These are phyloP conservation scores for Fusarium subglutinans DNA, from an alignment of 2,329 filamentous ascomycete genomes.

Conservation along the genomic window DNA sequence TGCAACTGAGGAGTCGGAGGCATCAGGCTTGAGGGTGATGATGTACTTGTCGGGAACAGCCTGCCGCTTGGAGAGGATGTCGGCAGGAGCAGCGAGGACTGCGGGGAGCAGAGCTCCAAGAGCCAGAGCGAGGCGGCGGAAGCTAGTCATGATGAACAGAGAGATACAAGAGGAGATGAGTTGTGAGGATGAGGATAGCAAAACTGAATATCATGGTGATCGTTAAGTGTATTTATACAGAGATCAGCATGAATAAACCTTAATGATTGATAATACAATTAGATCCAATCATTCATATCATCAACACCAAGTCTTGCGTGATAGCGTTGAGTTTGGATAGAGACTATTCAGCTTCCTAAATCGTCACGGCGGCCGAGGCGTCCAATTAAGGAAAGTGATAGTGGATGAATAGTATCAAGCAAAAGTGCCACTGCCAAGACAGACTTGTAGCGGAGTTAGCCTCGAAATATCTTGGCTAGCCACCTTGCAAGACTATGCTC, in stretches of 20 bases:
- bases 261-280: neutral
- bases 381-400: constrained; percentile 41
- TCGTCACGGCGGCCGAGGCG: constrained; percentile 23
- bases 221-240: constrained; percentile 30
- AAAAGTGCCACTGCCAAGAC: constrained; percentile 31
- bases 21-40: constrained; percentile 66
- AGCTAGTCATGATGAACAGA: constrained; percentile 41
- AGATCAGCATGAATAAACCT: neutral
- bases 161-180: constrained; percentile 1
- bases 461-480: constrained; percentile 15
- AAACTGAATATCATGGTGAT: neutral
- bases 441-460: constrained; percentile 6
- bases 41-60: constrained; percentile 57
- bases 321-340: constrained; percentile 14
- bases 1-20: constrained; percentile 54
- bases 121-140: constrained; percentile 45
- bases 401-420: constrained; percentile 9
- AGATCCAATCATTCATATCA: constrained; percentile 16
- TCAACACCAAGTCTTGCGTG: constrained; percentile 29
- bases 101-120: constrained; percentile 48
- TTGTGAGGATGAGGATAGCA: constrained; percentile 23
- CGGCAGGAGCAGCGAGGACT: constrained; percentile 38
- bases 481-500: neutral
- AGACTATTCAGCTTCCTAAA: constrained; percentile 38
- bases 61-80: constrained; percentile 11